Evolutionary conservation across 192 early-diverging fungal species (phyloP).

Genomic region (Pecoramyces ruminantium): DNA sequence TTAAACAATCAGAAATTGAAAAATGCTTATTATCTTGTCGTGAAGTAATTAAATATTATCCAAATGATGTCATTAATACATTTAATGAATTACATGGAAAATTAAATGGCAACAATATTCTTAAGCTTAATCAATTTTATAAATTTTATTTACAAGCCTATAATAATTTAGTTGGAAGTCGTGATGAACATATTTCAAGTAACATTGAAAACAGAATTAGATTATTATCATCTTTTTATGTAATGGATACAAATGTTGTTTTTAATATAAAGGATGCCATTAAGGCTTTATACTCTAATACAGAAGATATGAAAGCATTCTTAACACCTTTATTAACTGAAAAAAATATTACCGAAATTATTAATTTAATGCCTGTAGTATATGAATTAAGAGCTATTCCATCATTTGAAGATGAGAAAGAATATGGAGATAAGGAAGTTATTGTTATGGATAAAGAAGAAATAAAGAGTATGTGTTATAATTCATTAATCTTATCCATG

Average conservation of each 20-base stretch:
- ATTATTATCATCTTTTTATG: neutral
- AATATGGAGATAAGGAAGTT: neutral
- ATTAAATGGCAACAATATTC: neutral
- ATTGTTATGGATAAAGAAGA: neutral
- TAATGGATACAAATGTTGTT: neutral
- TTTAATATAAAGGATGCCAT: neutral
- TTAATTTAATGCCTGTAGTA: neutral
- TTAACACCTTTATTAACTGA: neutral
- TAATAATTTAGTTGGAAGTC: neutral
- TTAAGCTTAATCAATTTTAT: neutral
- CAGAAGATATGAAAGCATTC: neutral
- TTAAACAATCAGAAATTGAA: neutral
- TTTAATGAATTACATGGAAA: neutral
- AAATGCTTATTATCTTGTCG: neutral
- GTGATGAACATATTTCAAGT: neutral
- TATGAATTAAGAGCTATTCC: neutral
- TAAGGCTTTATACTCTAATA: neutral
- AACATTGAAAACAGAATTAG: neutral
- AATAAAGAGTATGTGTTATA: neutral
- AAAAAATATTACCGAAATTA: neutral
- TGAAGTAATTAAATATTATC: neutral
- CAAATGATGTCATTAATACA: neutral
- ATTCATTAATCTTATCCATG: neutral
- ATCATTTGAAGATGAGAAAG: neutral
- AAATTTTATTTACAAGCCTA: neutral